Base-by-base conservation (phyloP, 768 basidiomycete species). In the Nidularia sp. region DNA sequence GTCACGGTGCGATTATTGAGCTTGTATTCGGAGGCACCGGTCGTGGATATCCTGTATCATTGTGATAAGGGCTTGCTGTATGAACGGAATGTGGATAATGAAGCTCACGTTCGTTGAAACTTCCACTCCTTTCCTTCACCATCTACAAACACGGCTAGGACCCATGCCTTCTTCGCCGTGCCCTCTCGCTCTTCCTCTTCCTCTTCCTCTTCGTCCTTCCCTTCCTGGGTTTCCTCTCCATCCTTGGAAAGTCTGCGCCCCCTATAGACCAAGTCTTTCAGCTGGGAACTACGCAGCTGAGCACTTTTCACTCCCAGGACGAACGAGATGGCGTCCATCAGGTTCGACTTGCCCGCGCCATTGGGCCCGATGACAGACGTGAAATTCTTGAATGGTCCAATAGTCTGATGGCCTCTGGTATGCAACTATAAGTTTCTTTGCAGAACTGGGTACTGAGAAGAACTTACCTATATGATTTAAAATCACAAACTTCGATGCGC, bases 251-350 rank as follows among this genome's bases (percentile, higher is more conserved):
- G 76, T 55, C 84, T 72, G 55, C 80, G 62, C n/a, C 93, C 94
- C 15, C 97, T 90, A 68, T 98, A 98, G 4, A 99, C 91, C 41
- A 99, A 78, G 66, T 98, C 97, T 62, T 92, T 95, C 25, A 98
- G 75, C 60, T 98, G 94, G 44, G 91, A 92, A 63, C 90, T 93
- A 45, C 96, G 81, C 34, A 99, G 78, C 57, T 97, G 93, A 2
- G 86, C 89, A 55, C 91, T 94, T 74, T 95, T 93, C 31, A 98
- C 89, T 32, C 97, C 97, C 5, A 99, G 85, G 6, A 98, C 97
- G 66, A 99, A 98, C 3, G 97, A 98, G 58, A 99, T 98, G 48
- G 97, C 97, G 66, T 99, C 97, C 97, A 98, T 98, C 51, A 98
- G 83, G 67, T 99, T 99, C 7, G 93, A 96, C 66, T 99, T 98